Evolutionary conservation across 225 moss, liverwort and hornwort species (phyloP).

Genomic region (Rhytidiadelphus loreus): DNA sequence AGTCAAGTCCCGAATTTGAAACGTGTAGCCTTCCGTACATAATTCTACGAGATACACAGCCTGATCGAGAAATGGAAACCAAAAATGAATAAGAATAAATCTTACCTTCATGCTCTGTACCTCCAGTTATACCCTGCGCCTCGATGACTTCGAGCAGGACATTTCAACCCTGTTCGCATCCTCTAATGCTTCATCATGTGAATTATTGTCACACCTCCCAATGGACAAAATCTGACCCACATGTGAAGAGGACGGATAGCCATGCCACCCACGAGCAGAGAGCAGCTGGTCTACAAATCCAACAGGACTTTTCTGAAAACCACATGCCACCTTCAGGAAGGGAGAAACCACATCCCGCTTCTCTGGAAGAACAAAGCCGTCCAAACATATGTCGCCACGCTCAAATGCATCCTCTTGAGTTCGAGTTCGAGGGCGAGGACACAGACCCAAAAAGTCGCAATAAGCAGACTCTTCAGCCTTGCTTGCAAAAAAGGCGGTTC

Average conservation of each 20-base stretch:
- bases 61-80: neutral
- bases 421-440: neutral
- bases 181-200: neutral
- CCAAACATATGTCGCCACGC: neutral
- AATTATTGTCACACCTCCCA: neutral
- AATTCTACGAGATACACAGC: neutral
- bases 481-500: slow-evolving; percentile 1
- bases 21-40: neutral
- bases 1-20: neutral
- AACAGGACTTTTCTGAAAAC: neutral
- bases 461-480: neutral
- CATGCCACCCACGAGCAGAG: neutral
- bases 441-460: slow-evolving; percentile 1
- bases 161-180: neutral
- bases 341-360: neutral
- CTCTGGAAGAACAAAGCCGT: slow-evolving; percentile 1
- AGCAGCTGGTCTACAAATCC: neutral
- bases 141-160: neutral
- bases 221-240: neutral
- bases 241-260: neutral
- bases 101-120: neutral
- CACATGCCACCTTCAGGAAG: neutral
- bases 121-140: neutral
- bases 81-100: neutral
- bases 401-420: slow-evolving; percentile 13